Evolutionary conservation across 1,139 yeast species (phyloP), one percentile per base, ranked within the genome.

Genomic region (Pneumocystis oryctolagi): DNA sequence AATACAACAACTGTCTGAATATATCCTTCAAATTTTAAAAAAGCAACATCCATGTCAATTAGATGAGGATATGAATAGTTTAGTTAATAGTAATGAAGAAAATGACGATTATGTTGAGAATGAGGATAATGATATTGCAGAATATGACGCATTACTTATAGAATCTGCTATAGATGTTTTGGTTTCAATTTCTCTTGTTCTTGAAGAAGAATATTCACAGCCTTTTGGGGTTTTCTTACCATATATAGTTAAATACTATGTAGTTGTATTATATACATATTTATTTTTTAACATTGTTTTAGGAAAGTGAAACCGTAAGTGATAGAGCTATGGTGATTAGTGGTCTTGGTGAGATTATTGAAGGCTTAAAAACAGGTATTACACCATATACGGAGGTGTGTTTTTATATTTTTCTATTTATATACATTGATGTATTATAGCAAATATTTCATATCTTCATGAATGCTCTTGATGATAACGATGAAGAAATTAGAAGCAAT

Each of bases 281-380:
- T 9, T 25, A 35, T 20, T 25, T 57, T 35, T 20, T 39, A 30
- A 39, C 30, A 5, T 12, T 30, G n/a, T 14, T 57, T 9, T 57
- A 35, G 59, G 42, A 57, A 30, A 81, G 87, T 66, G 83, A 84
- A 73, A 82, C 85, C 63, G 84, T 83, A 75, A 75, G 77, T 67
- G 92, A 87, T 79, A 83, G 97, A 74, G 87, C 88, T 59, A 81
- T 88, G 62, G 85, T 94, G 60, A 82, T 89, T 69, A 97, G 97
- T 68, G 87, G 94, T 59, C 78, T 89, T 67, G 96, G 97, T 58
- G 98, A 90, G 75, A 84, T 92, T 67, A 82, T 88, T 63, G 81
- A 82, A 64, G 94, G 94, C 64, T 78, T 92, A 79, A 84, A 85
- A 72, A 75, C 67, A 25, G 73, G 79, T 56, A 74, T 82, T 67